These are phyloP conservation scores for Hypoxylon sp. DNA, from an alignment of 2,329 filamentous ascomycete species.

Conservation along the genomic window DNA sequence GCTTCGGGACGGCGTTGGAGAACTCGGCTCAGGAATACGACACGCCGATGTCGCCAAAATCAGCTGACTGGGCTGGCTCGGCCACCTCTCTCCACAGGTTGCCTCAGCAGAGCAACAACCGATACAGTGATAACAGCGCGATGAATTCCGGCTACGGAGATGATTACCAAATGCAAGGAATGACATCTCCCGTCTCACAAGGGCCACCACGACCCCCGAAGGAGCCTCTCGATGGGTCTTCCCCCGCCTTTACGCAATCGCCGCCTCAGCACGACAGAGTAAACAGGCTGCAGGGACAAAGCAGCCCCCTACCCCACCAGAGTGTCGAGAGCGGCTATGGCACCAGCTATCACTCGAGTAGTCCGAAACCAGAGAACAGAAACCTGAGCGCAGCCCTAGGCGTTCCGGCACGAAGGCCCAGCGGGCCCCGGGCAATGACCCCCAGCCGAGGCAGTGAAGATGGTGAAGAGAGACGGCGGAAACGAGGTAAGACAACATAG, in stretches of 20 bases:
- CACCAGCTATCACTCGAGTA: conserved; percentile 57
- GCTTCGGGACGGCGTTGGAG: conserved; percentile 78
- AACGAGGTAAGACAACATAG: conserved; percentile 59
- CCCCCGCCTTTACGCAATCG: conserved; percentile 47
- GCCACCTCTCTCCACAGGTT: conserved; percentile 66
- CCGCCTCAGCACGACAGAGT: conserved; percentile 58
- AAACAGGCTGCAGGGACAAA: conserved; percentile 57
- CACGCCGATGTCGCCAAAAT: conserved; percentile 65
- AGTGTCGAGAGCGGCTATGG: conserved; percentile 64
- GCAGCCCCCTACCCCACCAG: conserved; percentile 66
- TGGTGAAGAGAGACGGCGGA: conserved; percentile 59
- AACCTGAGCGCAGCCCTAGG: conserved; percentile 64
- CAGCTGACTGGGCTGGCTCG: conserved; percentile 70
- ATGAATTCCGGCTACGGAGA: conserved; percentile 48
- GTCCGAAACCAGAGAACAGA: conserved; percentile 64
- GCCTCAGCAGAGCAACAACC: conserved; percentile 54
- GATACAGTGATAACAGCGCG: conserved; percentile 59
- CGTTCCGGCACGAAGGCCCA: conserved; percentile 62
- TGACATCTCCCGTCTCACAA: conserved; percentile 53
- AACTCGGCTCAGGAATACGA: conserved; percentile 75
- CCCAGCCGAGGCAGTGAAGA: conserved; percentile 58
- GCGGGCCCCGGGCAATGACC: conserved; percentile 68
- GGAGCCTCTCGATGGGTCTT: conserved; percentile 61
- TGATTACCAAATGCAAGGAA: conserved; percentile 52
- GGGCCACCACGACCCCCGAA: conserved; percentile 69